Conservation (phyloP, 129 eudicot genomes). For the Helianthus annuus region DNA sequence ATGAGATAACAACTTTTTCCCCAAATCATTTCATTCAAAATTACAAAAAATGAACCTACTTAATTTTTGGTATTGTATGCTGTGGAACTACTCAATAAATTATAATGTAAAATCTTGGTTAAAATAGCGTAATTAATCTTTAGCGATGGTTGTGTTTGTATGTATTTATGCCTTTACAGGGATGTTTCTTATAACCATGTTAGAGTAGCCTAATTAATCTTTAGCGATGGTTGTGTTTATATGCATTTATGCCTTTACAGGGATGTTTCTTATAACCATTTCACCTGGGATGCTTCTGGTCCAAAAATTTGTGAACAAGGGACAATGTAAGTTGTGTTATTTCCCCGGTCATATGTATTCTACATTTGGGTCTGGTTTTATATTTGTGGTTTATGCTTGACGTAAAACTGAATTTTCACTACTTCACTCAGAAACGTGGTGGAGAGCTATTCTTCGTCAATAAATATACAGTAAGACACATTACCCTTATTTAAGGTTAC, state of each 20-base stretch:
- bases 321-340: constrained; percentile 45
- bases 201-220: too few species aligned
- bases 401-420: constrained; percentile 23
- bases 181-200: constrained; percentile 59
- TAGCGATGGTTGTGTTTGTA: not conserved
- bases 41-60: too few species aligned
- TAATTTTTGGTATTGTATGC: not conserved
- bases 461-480: constrained; percentile 48
- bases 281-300: constrained; percentile 44
- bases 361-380: not conserved
- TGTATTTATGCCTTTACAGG: constrained; percentile 38
- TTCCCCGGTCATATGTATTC: too few species aligned
- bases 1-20: too few species aligned
- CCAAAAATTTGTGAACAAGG: constrained; percentile 53
- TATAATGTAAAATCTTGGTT: too few species aligned
- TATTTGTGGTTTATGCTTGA: not conserved
- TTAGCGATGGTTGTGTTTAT: not conserved
- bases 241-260: constrained; percentile 36
- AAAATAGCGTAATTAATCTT: too few species aligned
- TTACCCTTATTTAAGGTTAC: not conserved
- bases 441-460: constrained; percentile 5
- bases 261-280: constrained; percentile 65
- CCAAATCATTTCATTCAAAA: too few species aligned
- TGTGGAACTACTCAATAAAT: too few species aligned
- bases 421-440: not conserved